A percentile compares a stretch with the other conserved stretches of the same genome.
Conservation (phyloP, 2,329 filamentous ascomycete genomes). For the Didymella pomorum region DNA sequence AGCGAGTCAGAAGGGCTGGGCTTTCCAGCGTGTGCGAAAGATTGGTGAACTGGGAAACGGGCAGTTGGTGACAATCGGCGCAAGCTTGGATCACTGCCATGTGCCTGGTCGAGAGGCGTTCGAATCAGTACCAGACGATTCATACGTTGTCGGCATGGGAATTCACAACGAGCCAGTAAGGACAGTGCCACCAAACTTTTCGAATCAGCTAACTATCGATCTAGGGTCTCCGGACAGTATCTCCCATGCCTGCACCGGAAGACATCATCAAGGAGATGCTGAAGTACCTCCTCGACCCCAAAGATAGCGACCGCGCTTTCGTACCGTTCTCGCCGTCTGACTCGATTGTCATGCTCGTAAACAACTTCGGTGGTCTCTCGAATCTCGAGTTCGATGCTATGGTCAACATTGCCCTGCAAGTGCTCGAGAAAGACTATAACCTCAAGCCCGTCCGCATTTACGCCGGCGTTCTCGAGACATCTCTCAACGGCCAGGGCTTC, state of each 20-base stretch:
- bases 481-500: constrained; percentile 64
- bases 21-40: constrained; percentile 56
- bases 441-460: constrained; percentile 60
- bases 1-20: constrained; percentile 55
- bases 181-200: neutral
- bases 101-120: constrained; percentile 61
- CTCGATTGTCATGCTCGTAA: constrained; percentile 57
- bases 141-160: constrained; percentile 56
- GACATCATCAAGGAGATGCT: constrained; percentile 59
- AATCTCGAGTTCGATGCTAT: constrained; percentile 59
- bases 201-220: neutral
- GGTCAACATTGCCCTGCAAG: constrained; percentile 52
- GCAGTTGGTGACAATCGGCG: constrained; percentile 60
- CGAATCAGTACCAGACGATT: constrained; percentile 54
- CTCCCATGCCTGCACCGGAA: constrained; percentile 59
- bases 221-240: constrained; percentile 55
- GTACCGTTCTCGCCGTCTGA: constrained; percentile 57
- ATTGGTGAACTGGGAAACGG: constrained; percentile 56
- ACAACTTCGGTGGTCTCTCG: constrained; percentile 60
- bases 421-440: constrained; percentile 57
- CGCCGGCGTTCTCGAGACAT: constrained; percentile 60
- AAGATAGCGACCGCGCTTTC: constrained; percentile 59
- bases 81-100: constrained; percentile 62
- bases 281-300: constrained; percentile 57
- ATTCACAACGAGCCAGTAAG: constrained; percentile 61